These are phyloP conservation scores for Syzygium malaccense DNA, from an alignment of 441 rosid species.

Conservation along the genomic window DNA sequence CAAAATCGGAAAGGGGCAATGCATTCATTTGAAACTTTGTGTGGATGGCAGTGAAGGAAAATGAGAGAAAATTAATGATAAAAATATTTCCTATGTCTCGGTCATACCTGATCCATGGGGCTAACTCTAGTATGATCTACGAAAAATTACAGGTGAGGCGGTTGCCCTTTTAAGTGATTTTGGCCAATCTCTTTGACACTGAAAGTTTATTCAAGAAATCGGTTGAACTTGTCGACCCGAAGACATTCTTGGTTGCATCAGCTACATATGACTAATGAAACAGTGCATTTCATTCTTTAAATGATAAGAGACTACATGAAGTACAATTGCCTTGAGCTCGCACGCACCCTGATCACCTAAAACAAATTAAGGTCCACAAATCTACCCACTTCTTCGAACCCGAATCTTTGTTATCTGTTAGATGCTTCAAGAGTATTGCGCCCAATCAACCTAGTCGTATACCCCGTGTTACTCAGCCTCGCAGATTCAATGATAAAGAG, in stretches of 20 bases:
- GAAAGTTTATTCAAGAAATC: neutral
- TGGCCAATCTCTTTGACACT: neutral
- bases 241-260: neutral
- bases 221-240: neutral
- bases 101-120: neutral
- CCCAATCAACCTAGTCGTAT: neutral
- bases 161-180: neutral
- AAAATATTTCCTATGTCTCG: neutral
- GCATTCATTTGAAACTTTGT: neutral
- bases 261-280: neutral
- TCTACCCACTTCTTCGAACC: neutral
- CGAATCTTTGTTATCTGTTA: neutral
- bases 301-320: too few relatives aligned
- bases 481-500: neutral
- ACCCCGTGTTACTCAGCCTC: neutral
- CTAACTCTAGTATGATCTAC: neutral
- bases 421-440: neutral
- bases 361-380: neutral
- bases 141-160: neutral
- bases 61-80: neutral
- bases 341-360: neutral
- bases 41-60: neutral
- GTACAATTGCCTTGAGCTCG: neutral
- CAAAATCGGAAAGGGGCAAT: neutral
- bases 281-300: neutral